phyloP scores from a whole-genome alignment of 2,329 filamentous ascomycete species.

The Keithomyces neogunnii region DNA sequence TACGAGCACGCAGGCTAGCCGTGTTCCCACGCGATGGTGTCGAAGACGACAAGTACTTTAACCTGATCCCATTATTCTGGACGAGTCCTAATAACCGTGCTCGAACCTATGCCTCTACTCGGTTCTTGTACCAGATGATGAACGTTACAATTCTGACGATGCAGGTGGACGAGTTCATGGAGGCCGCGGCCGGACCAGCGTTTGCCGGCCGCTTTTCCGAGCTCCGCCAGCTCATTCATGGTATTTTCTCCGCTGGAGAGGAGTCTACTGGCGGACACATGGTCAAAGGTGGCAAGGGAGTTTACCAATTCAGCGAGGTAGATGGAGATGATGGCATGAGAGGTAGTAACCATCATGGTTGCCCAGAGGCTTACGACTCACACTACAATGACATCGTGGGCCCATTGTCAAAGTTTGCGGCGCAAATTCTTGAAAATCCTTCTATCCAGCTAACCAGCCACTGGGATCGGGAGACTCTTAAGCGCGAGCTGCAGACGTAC shows the following conservation, averaged over 20 bases:
- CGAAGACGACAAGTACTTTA: slow-evolving; percentile 5
- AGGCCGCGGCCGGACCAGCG: slow-evolving; percentile 3
- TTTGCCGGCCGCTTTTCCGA: no score
- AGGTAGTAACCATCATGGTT: no score
- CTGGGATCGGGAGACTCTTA: background rate
- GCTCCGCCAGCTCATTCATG: no score
- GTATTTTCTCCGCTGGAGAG: no score
- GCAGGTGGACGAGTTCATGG: slow-evolving; percentile 10
- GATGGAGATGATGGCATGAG: no score
- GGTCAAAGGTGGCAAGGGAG: no score
- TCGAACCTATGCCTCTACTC: background rate
- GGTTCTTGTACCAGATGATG: slow-evolving; percentile 8
- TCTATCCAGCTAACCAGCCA: background rate
- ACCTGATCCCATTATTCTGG: slow-evolving; percentile 8
- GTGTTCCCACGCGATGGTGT: background rate
- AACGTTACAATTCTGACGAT: slow-evolving; percentile 4
- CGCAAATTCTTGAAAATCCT: background rate
- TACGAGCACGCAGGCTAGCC: background rate
- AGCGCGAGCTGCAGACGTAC: background rate
- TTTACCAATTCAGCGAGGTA: no score
- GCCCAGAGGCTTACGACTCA: no score
- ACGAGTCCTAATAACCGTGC: slow-evolving; percentile 4
- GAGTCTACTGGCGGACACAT: no score
- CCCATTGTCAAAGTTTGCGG: no score
- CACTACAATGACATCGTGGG: no score